Percentiles rank a stretch among this genome's conserved stretches.
Evolutionary conservation across 495 filamentous ascomycete genomes (phyloP).

Genomic region (Hypomontagnella monticulosa): DNA sequence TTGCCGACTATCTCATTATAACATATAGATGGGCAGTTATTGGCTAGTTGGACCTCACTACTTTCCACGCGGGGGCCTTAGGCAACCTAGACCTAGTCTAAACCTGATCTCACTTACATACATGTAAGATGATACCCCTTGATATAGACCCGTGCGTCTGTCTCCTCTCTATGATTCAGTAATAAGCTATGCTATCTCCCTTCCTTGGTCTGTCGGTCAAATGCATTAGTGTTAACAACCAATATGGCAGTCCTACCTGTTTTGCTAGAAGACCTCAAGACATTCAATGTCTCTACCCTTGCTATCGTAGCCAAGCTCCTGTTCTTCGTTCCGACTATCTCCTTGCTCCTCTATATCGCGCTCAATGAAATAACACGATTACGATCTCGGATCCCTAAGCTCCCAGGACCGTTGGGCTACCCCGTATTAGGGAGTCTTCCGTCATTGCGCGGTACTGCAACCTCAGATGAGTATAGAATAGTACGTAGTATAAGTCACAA

Average conservation of each 20-base stretch:
- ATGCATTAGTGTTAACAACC: not conserved
- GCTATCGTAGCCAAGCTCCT: slow-evolving; percentile 7
- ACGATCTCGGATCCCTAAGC: slow-evolving; percentile 64
- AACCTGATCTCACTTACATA: too few relatives aligned
- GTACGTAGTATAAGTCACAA: slow-evolving; percentile 53
- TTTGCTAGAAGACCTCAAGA: slow-evolving; percentile 3
- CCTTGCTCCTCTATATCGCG: slow-evolving; percentile 14
- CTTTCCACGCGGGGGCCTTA: slow-evolving; percentile 22
- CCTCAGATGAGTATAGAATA: slow-evolving; percentile 50
- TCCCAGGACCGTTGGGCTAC: slow-evolving; percentile 71
- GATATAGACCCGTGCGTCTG: not conserved
- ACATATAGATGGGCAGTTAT: slow-evolving; percentile 9
- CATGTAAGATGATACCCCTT: slow-evolving; percentile 7
- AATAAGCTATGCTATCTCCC: too few relatives aligned
- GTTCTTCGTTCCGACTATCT: slow-evolving; percentile 5
- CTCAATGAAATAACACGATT: slow-evolving; percentile 31
- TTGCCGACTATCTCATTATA: slow-evolving; percentile 5
- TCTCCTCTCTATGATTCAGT: not conserved
- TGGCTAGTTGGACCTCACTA: slow-evolving; percentile 15
- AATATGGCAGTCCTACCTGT: slow-evolving; percentile 25
- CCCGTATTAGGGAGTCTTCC: slow-evolving; percentile 72
- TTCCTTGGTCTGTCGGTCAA: not conserved
- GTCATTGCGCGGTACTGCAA: slow-evolving; percentile 59
- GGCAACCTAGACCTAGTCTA: not conserved
- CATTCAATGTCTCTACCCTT: slow-evolving; percentile 8